Conservation (phyloP, 2,329 filamentous ascomycete genomes). For the Colletotrichum camelliae region DNA sequence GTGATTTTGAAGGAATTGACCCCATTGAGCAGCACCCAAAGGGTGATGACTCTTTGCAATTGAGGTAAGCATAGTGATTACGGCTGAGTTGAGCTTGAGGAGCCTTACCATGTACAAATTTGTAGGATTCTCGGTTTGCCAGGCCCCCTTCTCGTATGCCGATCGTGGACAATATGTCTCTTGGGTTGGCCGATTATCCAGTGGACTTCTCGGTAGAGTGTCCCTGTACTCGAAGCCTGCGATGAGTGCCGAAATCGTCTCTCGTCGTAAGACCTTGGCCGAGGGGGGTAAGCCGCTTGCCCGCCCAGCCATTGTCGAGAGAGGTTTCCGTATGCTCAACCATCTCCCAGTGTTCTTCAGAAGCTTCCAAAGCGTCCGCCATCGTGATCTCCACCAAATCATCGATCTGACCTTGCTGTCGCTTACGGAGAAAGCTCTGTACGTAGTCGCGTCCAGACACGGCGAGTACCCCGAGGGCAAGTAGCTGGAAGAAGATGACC, state of each 20-base stretch:
- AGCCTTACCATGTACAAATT: background rate
- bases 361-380: background rate
- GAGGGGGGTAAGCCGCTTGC: background rate
- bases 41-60: background rate
- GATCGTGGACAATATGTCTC: background rate
- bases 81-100: background rate
- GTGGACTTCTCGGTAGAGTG: background rate
- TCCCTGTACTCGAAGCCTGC: background rate
- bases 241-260: background rate
- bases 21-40: background rate
- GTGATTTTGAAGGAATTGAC: background rate
- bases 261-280: background rate
- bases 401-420: background rate
- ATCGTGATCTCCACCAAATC: background rate
- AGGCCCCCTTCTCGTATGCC: too few relatives aligned
- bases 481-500: background rate
- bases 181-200: background rate
- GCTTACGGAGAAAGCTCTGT: background rate
- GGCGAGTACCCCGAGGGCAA: background rate
- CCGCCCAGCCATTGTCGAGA: background rate
- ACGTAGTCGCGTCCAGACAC: background rate
- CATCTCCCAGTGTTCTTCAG: background rate
- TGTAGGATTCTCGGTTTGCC: background rate
- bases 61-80: background rate
- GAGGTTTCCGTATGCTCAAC: background rate